phyloP scores from a whole-genome alignment of 331 rosid species.

The Rosa hybrid region DNA sequence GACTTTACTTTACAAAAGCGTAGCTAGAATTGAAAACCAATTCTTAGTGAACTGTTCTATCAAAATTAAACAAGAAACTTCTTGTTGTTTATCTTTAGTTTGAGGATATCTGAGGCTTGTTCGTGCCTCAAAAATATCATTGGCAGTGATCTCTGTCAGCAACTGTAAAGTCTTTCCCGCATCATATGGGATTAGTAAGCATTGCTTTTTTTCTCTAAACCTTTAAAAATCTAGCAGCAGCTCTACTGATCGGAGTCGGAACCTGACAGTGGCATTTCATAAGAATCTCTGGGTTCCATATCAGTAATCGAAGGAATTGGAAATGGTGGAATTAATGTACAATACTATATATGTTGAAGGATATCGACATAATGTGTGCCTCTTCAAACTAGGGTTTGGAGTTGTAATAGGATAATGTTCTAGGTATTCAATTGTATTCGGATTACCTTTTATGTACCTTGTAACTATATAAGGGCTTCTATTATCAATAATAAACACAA shows the following conservation, averaged over 20 bases:
- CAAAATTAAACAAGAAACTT: not conserved
- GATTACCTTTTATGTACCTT: no score
- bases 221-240: not conserved
- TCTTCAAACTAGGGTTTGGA: no score
- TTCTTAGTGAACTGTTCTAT: not conserved
- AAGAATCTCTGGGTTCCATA: conserved; percentile 62
- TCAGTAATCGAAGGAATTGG: conserved; percentile 56
- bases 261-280: conserved; percentile 58
- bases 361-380: no score
- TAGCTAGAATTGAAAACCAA: not conserved
- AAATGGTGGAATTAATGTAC: no score
- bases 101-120: no score
- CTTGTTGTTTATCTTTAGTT: not conserved
- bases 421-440: no score
- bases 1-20: not conserved
- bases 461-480: no score
- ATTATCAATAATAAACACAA: no score
- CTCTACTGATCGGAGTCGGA: conserved; percentile 69
- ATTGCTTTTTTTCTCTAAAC: not conserved
- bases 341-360: no score
- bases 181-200: not conserved
- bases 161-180: not conserved
- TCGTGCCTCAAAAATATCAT: not conserved
- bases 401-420: no score
- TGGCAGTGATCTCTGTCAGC: not conserved